These are phyloP conservation scores for Cryphonectria parasitica DNA, from an alignment of 2,329 filamentous ascomycete genomes.

Conservation along the genomic window DNA sequence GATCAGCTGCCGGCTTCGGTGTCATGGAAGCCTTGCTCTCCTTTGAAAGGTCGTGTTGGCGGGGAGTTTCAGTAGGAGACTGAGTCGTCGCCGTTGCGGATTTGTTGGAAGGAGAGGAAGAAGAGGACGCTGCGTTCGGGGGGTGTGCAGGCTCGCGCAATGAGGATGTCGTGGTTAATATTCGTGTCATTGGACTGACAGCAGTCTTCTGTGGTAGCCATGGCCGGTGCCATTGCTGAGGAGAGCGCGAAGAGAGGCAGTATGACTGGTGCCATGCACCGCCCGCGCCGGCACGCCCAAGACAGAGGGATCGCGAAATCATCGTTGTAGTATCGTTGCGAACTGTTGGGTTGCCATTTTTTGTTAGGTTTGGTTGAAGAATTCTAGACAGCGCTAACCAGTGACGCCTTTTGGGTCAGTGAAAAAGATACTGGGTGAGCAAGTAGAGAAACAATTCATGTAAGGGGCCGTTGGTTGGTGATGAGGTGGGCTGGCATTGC, in stretches of 20 bases:
- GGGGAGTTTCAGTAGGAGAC: neutral
- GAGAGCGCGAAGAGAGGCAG: slow-evolving; percentile 18
- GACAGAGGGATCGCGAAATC: slow-evolving; percentile 22
- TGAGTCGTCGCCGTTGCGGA: neutral
- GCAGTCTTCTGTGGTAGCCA: slow-evolving; percentile 14
- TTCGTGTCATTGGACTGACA: slow-evolving; percentile 13
- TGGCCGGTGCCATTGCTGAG: slow-evolving; percentile 16
- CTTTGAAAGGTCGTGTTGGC: neutral
- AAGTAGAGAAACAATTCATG: neutral
- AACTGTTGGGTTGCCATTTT: slow-evolving; percentile 13
- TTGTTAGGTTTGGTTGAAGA: neutral
- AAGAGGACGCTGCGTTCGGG: neutral
- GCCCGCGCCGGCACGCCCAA: slow-evolving; percentile 15
- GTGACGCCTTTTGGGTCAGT: neutral
- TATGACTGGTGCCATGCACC: slow-evolving; percentile 5
- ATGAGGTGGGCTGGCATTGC: neutral
- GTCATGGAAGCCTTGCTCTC: neutral
- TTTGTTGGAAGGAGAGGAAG: neutral
- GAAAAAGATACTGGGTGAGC: neutral
- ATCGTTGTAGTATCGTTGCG: slow-evolving; percentile 9
- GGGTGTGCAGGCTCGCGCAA: slow-evolving; percentile 14
- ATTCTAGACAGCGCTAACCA: neutral
- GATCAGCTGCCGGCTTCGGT: slow-evolving; percentile 44
- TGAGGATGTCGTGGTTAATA: slow-evolving; percentile 19
- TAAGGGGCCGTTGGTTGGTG: neutral